Evolutionary conservation across 2,329 filamentous ascomycete species (phyloP).

Genomic region (Botrytis fragariae): DNA sequence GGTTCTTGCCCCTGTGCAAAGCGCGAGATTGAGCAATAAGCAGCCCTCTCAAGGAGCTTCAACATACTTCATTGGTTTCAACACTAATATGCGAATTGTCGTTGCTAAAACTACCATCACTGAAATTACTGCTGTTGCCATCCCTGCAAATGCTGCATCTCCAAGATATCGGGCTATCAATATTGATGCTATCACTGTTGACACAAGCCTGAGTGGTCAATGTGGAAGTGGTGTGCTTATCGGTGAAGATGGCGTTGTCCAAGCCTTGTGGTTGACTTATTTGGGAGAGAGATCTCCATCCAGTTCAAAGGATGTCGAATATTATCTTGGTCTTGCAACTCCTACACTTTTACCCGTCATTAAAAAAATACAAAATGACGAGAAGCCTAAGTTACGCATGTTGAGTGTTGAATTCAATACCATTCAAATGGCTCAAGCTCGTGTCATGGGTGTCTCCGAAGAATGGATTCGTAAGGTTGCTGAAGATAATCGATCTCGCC

Average conservation of each 20-base stretch:
- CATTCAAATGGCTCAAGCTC: conserved; percentile 94
- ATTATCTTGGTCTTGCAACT: conserved; percentile 88
- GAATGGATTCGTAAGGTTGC: conserved; percentile 94
- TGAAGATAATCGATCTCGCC: conserved; percentile 81
- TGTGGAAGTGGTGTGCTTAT: conserved; percentile 94
- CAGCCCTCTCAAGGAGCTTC: conserved; percentile 89
- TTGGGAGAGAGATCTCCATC: conserved; percentile 81
- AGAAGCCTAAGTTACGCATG: conserved; percentile 80
- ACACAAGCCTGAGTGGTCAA: conserved; percentile 85
- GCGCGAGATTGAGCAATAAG: conserved; percentile 76
- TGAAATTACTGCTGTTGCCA: conserved; percentile 94
- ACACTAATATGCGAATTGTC: conserved; percentile 89
- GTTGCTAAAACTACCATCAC: conserved; percentile 93
- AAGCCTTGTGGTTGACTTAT: conserved; percentile 95
- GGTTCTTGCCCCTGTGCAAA: conserved; percentile 91
- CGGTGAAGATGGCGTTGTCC: conserved; percentile 84
- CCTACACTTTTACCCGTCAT: conserved; percentile 88
- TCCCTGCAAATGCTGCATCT: conserved; percentile 87
- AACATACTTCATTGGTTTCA: conserved; percentile 97
- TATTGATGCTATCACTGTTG: conserved; percentile 93
- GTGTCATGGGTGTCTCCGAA: conserved; percentile 94
- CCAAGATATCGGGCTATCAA: conserved; percentile 94
- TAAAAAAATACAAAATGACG: conserved; percentile 75
- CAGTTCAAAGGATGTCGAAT: conserved; percentile 87
- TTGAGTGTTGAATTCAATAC: conserved; percentile 92